Percentiles rank a stretch among this genome's conserved stretches.
Evolutionary conservation across 2,329 filamentous ascomycete genomes (phyloP).

Genomic region (Calcarisporium arbuscula): DNA sequence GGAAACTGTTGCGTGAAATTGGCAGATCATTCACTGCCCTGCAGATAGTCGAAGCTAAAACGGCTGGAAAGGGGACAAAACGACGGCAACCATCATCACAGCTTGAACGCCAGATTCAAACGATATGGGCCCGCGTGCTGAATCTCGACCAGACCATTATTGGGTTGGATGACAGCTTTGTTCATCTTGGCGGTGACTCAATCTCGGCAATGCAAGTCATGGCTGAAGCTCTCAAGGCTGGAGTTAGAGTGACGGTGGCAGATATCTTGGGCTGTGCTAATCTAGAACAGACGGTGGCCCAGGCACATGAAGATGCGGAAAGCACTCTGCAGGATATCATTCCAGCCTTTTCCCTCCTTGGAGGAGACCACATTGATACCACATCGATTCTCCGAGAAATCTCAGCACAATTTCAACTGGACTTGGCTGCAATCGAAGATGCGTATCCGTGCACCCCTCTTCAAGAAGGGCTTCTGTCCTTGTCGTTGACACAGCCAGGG

Average conservation of each 20-base stretch:
- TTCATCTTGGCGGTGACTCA: slow-evolving; percentile 6
- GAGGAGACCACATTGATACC: neutral
- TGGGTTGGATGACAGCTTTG: slow-evolving; percentile 4
- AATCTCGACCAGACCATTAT: neutral
- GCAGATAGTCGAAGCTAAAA: slow-evolving; percentile 1
- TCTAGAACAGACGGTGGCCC: too few relatives aligned
- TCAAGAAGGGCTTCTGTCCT: slow-evolving; percentile 28
- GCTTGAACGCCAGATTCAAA: slow-evolving; percentile 2
- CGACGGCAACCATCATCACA: too few relatives aligned
- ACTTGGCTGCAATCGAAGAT: slow-evolving; percentile 19
- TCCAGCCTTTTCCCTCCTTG: slow-evolving; percentile 7
- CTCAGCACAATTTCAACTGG: slow-evolving; percentile 1
- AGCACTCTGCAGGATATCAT: neutral
- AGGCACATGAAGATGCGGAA: too few relatives aligned
- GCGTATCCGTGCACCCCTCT: slow-evolving; percentile 29
- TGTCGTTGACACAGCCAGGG: slow-evolving; percentile 16
- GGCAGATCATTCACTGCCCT: slow-evolving; percentile 1
- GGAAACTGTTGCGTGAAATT: slow-evolving; percentile 8
- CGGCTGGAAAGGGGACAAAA: neutral
- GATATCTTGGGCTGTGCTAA: too few relatives aligned
- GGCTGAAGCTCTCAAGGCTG: too few relatives aligned
- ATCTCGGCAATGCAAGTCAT: neutral
- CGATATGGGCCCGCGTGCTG: slow-evolving; percentile 1
- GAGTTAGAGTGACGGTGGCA: too few relatives aligned
- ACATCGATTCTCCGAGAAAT: neutral